Percentiles rank a stretch among this genome's conserved stretches.
These are phyloP conservation scores for Cucumis melo DNA, from an alignment of 306 rosid genomes.

Conservation along the genomic window DNA sequence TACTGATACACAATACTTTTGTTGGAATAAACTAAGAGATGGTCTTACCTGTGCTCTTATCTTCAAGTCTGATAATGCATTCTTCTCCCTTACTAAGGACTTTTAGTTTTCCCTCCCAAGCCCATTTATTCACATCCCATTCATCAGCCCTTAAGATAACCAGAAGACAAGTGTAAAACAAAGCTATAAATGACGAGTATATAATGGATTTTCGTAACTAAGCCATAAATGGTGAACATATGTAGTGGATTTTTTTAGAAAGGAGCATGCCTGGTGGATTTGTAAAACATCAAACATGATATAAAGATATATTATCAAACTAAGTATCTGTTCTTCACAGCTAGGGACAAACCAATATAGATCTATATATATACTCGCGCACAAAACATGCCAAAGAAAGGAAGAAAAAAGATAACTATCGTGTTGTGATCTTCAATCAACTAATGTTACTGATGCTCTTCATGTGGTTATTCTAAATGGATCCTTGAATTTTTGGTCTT, in stretches of 20 bases:
- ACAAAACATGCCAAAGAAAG: not conserved
- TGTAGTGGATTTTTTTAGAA: not conserved
- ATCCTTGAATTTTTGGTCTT: too few relatives aligned
- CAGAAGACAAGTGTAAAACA: not conserved
- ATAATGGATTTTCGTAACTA: not conserved
- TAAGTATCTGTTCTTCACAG: not conserved
- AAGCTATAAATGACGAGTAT: not conserved
- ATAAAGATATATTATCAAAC: not conserved
- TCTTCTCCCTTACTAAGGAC: slow-evolving; percentile 84
- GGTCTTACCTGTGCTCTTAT: slow-evolving; percentile 63
- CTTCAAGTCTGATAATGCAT: slow-evolving; percentile 87
- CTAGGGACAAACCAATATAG: not conserved
- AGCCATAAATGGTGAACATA: not conserved
- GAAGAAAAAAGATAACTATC: not conserved
- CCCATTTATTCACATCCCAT: slow-evolving; percentile 99
- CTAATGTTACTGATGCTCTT: too few relatives aligned
- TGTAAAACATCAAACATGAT: not conserved
- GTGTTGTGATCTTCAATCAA: not conserved
- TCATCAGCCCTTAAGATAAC: slow-evolving; percentile 80
- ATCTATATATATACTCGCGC: not conserved
- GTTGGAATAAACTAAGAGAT: slow-evolving; percentile 8
- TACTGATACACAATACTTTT: not conserved
- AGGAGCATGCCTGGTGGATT: not conserved
- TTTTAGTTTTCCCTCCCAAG: slow-evolving; percentile 83
- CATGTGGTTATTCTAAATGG: too few relatives aligned